Percentiles rank a stretch among this genome's conserved stretches.
Conservation (phyloP, 2,329 filamentous ascomycete genomes). For the Cordyceps tenuipes region DNA sequence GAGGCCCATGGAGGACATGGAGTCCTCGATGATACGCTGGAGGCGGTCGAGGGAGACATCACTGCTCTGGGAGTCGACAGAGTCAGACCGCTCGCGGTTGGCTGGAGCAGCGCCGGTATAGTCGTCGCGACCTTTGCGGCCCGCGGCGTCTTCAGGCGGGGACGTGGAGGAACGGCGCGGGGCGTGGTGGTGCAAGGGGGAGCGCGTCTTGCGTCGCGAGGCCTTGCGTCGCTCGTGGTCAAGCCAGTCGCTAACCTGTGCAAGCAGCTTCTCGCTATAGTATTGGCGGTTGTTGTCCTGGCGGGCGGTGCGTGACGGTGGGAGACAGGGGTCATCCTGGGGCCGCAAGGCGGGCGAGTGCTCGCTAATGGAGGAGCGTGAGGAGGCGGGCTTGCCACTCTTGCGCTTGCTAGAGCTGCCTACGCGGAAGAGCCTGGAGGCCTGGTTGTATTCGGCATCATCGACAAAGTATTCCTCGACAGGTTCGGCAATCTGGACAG, state of each 20-base stretch:
- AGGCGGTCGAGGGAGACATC: slow-evolving; percentile 67
- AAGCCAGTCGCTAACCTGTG: slow-evolving; percentile 76
- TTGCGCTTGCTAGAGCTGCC: slow-evolving; percentile 24
- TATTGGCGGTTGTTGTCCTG: slow-evolving; percentile 28
- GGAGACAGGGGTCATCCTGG: slow-evolving; percentile 19
- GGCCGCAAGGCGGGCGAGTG: slow-evolving; percentile 20
- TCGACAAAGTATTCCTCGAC: slow-evolving; percentile 22
- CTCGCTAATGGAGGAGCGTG: slow-evolving; percentile 37
- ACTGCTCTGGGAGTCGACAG: slow-evolving; percentile 57
- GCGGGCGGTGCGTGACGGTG: slow-evolving; percentile 17
- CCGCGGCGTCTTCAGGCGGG: slow-evolving; percentile 18
- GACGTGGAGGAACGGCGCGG: slow-evolving; percentile 34
- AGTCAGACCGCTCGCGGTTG: slow-evolving; percentile 35
- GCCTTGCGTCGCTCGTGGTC: slow-evolving; percentile 64
- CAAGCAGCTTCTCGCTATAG: slow-evolving; percentile 51
- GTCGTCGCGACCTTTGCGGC: slow-evolving; percentile 6
- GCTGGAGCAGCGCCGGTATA: slow-evolving; percentile 11
- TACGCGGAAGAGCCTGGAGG: slow-evolving; percentile 25
- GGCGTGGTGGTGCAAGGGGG: slow-evolving; percentile 24
- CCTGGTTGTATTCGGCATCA: slow-evolving; percentile 23
- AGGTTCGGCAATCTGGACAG: slow-evolving; percentile 52
- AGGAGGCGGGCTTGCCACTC: slow-evolving; percentile 31
- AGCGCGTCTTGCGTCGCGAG: slow-evolving; percentile 38
- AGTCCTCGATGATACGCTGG: slow-evolving; percentile 69
- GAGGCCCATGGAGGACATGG: slow-evolving; percentile 46